Base-by-base conservation (phyloP, 768 basidiomycete genomes). In the Mycena sanguinolenta region DNA sequence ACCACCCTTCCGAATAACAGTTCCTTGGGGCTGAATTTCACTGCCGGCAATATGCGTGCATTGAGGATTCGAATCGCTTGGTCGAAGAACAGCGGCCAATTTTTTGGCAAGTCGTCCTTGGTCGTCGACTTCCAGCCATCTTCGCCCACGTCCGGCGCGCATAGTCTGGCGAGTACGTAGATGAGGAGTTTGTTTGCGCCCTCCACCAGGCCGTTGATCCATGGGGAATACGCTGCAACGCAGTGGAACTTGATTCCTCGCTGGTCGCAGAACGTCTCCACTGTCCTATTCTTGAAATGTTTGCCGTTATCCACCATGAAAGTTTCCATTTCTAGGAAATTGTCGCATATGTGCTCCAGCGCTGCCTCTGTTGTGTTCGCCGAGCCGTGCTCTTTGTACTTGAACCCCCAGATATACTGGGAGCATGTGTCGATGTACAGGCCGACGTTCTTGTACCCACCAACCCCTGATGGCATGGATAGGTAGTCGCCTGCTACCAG, bases 1-100 rank as follows among this genome's bases (percentile, higher is more conserved):
- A 81, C 58, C 0, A 77, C 76, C 12, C 79, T 44, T 0, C 80
- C 78, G 0, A 82, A 72, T 0, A 52, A 27, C 8, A 52, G 25
- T 27, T 52, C 50, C 6, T 52, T 52, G 25, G 50, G 50, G 9
- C 6, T 52, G 25, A 8, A 14, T 2, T 52, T 14, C 23, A 52
- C 2, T 4, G 50, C 23, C 23, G 6, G 5, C 1, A 52, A 25
- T 8, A 52, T 27, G 25, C 50, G 25, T 9, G 10, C 27, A 27
- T 52, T 52, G 12, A 52, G 25, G 27, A 52, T 27, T 8, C 5
- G 10, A 13, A 52, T 52, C 4, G 50, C 50, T 4, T 25, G 1
- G 23, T 52, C 50, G 14, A 52, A 52, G 23, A 8, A 14, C 5
- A 8, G 6, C 25, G 50, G 50, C 50, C 50, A 52, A 27, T 52